These are phyloP conservation scores for Jackrogersella minutella DNA, from an alignment of 495 filamentous ascomycete genomes.

Conservation along the genomic window DNA sequence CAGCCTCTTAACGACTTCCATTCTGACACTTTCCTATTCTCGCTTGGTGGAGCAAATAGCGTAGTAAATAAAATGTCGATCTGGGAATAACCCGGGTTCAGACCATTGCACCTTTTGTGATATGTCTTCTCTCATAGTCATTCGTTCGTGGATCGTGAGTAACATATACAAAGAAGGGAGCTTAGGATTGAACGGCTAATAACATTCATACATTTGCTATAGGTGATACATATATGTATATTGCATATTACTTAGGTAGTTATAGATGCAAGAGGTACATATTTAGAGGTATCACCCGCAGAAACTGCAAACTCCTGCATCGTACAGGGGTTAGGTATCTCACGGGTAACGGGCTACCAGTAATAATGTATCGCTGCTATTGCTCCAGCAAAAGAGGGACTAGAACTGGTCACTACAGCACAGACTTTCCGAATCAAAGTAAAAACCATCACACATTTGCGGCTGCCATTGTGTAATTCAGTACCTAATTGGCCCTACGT, in stretches of 20 bases:
- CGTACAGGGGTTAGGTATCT: neutral
- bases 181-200: conserved; percentile 9
- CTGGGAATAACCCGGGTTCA: conserved; percentile 21
- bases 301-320: conserved; percentile 22
- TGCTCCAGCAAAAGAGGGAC: conserved; percentile 10
- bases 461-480: conserved; percentile 26
- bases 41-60: conserved; percentile 19
- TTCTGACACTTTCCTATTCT: conserved; percentile 17
- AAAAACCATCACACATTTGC: conserved; percentile 9
- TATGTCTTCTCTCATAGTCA: neutral
- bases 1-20: conserved; percentile 24
- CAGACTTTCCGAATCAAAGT: conserved; percentile 37
- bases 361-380: conserved; percentile 17
- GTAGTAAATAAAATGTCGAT: conserved; percentile 20
- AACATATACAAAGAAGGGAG: too few species aligned
- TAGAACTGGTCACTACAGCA: conserved; percentile 13
- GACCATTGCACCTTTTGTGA: conserved; percentile 9
- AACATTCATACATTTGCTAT: neutral
- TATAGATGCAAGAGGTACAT: conserved; percentile 8
- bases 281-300: conserved; percentile 27
- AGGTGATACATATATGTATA: neutral
- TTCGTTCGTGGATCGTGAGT: too few species aligned
- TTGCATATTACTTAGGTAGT: neutral
- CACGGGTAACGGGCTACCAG: neutral
- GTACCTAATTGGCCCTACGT: conserved; percentile 36